Evolutionary conservation across 495 filamentous ascomycete genomes (phyloP).

Genomic region (Aspergillus indologenus): DNA sequence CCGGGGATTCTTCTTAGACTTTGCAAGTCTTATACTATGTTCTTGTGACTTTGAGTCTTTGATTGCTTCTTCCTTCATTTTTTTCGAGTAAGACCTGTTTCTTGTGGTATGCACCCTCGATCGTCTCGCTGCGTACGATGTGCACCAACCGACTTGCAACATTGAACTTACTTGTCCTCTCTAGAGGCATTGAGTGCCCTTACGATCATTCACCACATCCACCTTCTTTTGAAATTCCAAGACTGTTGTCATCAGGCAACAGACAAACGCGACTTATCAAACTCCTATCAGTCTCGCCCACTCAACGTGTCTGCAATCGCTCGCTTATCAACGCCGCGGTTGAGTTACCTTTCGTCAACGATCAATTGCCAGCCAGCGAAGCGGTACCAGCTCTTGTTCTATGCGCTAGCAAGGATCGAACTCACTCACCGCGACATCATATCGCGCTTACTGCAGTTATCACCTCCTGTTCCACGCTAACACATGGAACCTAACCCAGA

Average conservation of each 20-base stretch:
- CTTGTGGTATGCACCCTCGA: slow-evolving; percentile 16
- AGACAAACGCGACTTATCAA: slow-evolving; percentile 1
- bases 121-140: slow-evolving; percentile 2
- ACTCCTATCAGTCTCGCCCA: slow-evolving; percentile 5
- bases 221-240: slow-evolving; percentile 13
- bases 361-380: neutral
- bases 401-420: neutral
- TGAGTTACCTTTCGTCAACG: slow-evolving; percentile 14
- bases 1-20: slow-evolving; percentile 10
- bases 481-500: slow-evolving; percentile 20
- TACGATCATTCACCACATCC: slow-evolving; percentile 25
- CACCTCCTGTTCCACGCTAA: neutral
- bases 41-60: slow-evolving; percentile 12
- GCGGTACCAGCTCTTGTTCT: neutral
- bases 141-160: neutral
- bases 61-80: slow-evolving; percentile 16
- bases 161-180: slow-evolving; percentile 13
- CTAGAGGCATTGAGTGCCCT: slow-evolving; percentile 42
- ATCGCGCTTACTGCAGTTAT: slow-evolving; percentile 6
- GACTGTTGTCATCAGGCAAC: neutral
- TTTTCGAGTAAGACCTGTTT: slow-evolving; percentile 4
- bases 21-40: slow-evolving; percentile 18
- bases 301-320: slow-evolving; percentile 6
- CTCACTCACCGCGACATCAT: neutral
- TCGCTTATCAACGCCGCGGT: slow-evolving; percentile 12